These are phyloP conservation scores for Sistotremastrum suecicum DNA, from an alignment of 768 basidiomycete genomes.

Conservation along the genomic window DNA sequence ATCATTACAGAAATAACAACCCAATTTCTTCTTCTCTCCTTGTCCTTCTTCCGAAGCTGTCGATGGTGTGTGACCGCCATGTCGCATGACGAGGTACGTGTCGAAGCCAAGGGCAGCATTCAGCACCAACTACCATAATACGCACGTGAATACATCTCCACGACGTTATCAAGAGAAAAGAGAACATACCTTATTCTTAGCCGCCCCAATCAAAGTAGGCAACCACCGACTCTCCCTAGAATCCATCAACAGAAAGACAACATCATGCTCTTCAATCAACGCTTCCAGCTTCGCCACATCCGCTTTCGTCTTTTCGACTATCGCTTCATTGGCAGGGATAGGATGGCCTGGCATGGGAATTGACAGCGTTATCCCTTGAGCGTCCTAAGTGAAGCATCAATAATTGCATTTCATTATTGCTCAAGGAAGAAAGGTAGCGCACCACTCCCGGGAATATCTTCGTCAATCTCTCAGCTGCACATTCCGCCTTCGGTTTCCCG, in stretches of 20 bases:
- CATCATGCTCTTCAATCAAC: constrained; percentile 79
- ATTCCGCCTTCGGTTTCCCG: constrained; percentile 86
- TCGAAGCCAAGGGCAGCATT: constrained; percentile 96
- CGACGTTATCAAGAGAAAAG: too few relatives aligned
- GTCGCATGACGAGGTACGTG: constrained; percentile 92
- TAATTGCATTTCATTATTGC: too few relatives aligned
- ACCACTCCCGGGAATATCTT: constrained; percentile 92
- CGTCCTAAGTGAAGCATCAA: too few relatives aligned
- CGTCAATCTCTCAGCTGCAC: constrained; percentile 73
- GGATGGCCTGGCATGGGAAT: constrained; percentile 99
- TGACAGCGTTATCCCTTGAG: constrained; percentile 59
- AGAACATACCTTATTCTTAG: constrained; percentile 61
- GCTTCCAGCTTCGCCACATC: constrained; percentile 62
- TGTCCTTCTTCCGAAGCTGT: constrained; percentile 4
- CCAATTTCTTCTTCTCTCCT: constrained; percentile 33
- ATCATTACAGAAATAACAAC: constrained; percentile 98
- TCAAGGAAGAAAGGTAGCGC: constrained; percentile 17
- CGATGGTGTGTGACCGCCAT: constrained; percentile 48
- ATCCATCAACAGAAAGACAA: constrained; percentile 89
- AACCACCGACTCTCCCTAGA: constrained; percentile 97
- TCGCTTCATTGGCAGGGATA: constrained; percentile 36
- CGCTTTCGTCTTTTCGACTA: constrained; percentile 40
- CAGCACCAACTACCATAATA: constrained; percentile 54
- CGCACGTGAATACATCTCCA: neutral
- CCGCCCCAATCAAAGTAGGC: constrained; percentile 75